Conservation (phyloP, 257 asterid genomes). For the Orobanche coerulescens region DNA sequence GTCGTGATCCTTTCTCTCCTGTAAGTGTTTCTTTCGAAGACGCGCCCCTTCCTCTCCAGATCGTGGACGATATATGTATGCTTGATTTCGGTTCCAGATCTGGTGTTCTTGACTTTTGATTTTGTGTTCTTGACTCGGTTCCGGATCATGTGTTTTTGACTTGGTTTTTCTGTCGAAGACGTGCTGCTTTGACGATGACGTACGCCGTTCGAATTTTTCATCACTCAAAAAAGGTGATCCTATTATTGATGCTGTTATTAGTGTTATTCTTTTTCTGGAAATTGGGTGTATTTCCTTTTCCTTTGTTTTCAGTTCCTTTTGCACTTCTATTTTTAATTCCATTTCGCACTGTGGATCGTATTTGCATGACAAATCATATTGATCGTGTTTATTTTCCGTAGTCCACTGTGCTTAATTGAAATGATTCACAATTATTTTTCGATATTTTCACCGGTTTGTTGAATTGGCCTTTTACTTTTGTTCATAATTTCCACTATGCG, state of each 20-base stretch:
- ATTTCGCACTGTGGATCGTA: not conserved
- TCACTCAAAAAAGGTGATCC: conserved; percentile 56
- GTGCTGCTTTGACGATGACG: no score
- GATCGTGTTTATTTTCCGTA: not conserved
- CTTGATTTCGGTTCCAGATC: no score
- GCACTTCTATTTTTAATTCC: not conserved
- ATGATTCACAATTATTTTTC: conserved; percentile 6
- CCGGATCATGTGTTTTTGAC: no score
- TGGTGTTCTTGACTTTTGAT: no score
- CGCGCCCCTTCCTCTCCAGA: no score
- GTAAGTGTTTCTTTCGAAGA: no score
- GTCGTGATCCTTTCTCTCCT: no score
- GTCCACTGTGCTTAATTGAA: conserved; percentile 11
- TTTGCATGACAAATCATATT: conserved; percentile 8
- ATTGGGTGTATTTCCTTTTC: not conserved
- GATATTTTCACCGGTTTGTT: conserved; percentile 19
- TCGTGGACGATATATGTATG: no score
- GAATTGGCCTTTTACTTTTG: conserved; percentile 6
- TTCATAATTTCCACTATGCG: not conserved
- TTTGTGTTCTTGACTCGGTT: no score
- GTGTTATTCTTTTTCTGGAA: not conserved
- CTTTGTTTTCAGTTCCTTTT: no score
- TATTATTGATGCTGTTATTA: not conserved
- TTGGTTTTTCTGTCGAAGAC: no score
- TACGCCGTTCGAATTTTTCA: conserved; percentile 48